Base-by-base conservation (phyloP, 495 filamentous ascomycete species). In the Alectoria sarmentosa region DNA sequence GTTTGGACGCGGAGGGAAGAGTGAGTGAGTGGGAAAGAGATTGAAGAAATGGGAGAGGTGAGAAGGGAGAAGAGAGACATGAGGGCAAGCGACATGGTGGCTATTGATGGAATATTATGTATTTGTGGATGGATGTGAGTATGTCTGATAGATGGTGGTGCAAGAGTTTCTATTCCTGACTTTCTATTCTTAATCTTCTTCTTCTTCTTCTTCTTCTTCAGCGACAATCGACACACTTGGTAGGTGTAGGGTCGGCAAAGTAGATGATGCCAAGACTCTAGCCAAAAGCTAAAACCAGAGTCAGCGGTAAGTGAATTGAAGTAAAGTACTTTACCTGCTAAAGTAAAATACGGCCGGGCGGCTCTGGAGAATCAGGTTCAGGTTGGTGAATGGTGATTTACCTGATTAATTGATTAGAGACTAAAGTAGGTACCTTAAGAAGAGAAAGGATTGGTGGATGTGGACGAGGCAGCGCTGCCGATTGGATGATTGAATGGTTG, bases 261-360 rank as follows among this genome's bases (percentile, higher is more conserved):
- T n/a, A n/a, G n/a, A n/a, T n/a, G n/a, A n/a, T n/a, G n/a, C n/a
- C n/a, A n/a, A n/a, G n/a, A n/a, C n/a, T n/a, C n/a, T n/a, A n/a
- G n/a, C n/a, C n/a, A n/a, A n/a, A 19, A 23, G 23, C 46, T 56
- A 61, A 65, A 65, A 46, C 41, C n/a, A 65, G 64, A 61, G 1
- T 48, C 44, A 36, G 64, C 64, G 52, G 36, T 55, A 54, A 65
- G 26, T n/a, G n/a, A n/a, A n/a, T n/a, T n/a, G n/a, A n/a, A n/a
- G 19, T 14, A 58, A 11, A 5, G 7, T n/a, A n/a, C 0, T 1
- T 8, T 46, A 26, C 11, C 26, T 17, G 11, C 36, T 39, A 2
- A 39, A 38, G 42, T 42, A 55, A 65, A 55, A 13, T 14, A 30
- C 23, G 49, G 23, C 34, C 36, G 60, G 60, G n/a, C 60, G 60